Conservation (phyloP, 2,329 filamentous ascomycete species). For the Colletotrichum tabaci region DNA sequence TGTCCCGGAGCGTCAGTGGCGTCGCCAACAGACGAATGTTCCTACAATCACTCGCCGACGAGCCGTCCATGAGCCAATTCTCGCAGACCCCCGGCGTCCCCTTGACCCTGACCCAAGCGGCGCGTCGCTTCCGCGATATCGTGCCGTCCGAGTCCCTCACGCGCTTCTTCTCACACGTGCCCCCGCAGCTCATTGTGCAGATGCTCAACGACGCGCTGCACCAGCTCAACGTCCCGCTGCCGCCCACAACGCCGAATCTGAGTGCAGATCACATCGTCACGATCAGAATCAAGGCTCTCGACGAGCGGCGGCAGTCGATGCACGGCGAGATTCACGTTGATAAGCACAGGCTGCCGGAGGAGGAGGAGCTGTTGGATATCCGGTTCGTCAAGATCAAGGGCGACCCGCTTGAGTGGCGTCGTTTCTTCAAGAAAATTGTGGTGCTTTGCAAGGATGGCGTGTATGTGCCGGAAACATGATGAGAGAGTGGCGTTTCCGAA, state of each 20-base stretch:
- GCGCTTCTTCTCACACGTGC: conserved; percentile 90
- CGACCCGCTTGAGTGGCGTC: conserved; percentile 95
- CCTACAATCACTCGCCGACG: conserved; percentile 81
- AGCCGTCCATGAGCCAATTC: conserved; percentile 91
- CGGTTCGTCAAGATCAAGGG: conserved; percentile 95
- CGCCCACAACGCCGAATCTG: conserved; percentile 61
- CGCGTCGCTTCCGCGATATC: conserved; percentile 90
- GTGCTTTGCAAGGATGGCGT: conserved; percentile 90
- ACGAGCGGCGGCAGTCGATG: conserved; percentile 79
- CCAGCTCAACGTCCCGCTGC: conserved; percentile 84
- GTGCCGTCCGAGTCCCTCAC: conserved; percentile 89
- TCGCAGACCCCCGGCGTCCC: conserved; percentile 83
- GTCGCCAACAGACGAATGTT: conserved; percentile 55
- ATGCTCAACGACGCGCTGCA: conserved; percentile 87
- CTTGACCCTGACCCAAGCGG: conserved; percentile 88
- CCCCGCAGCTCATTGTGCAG: conserved; percentile 81
- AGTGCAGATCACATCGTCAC: conserved; percentile 71
- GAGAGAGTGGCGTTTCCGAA: conserved; percentile 45
- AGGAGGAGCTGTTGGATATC: conserved; percentile 81
- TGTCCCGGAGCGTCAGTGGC: conserved; percentile 52
- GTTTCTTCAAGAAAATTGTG: conserved; percentile 97
- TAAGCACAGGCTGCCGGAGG: conserved; percentile 69
- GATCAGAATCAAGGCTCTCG: conserved; percentile 82
- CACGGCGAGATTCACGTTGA: conserved; percentile 84
- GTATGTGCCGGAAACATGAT: conserved; percentile 63